Conservation (phyloP, 441 rosid genomes). For the Rhodomyrtus psidioides region DNA sequence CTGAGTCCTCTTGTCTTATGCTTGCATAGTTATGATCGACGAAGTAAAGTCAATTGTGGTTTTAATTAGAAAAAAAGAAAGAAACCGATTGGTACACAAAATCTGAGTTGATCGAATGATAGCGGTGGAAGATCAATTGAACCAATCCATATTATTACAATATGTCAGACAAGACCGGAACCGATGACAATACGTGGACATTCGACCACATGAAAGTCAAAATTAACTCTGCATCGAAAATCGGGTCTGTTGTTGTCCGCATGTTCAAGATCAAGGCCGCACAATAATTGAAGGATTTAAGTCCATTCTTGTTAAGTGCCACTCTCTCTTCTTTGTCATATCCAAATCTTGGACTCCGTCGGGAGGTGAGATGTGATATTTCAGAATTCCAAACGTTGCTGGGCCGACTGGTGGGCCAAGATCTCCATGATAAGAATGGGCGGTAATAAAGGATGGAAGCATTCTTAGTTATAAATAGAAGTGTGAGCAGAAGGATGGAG, state of each 20-base stretch:
- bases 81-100: neutral
- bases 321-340: neutral
- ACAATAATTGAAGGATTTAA: neutral
- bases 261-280: neutral
- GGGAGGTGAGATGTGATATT: neutral
- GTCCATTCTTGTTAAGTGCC: neutral
- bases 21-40: neutral
- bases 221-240: neutral
- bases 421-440: neutral
- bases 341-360: neutral
- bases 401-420: neutral
- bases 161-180: neutral
- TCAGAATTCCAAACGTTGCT: neutral
- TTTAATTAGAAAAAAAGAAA: neutral
- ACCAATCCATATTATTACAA: neutral
- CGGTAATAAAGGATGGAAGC: neutral
- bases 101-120: fast-evolving
- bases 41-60: neutral
- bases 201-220: neutral
- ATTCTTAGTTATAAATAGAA: neutral
- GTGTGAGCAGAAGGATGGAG: neutral
- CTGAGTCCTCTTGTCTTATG: neutral
- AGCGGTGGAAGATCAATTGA: neutral
- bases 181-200: neutral
- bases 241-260: neutral